Percentiles rank a stretch among this genome's conserved stretches.
These are phyloP conservation scores for Auricularia sp. DNA, from an alignment of 768 basidiomycete genomes.

Conservation along the genomic window DNA sequence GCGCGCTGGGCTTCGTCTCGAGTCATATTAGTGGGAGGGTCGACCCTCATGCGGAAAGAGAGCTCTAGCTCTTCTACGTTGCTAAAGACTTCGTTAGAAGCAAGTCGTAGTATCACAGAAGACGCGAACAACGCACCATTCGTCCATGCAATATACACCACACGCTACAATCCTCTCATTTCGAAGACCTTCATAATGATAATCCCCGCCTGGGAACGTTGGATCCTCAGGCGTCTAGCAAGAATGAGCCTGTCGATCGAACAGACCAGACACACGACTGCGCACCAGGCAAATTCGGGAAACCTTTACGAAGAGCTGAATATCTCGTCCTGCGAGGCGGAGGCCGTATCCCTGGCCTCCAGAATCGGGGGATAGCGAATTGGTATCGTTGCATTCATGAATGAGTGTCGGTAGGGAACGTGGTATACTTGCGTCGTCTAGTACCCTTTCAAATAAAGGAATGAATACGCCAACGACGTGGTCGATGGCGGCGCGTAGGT, in stretches of 20 bases:
- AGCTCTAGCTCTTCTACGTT: neutral
- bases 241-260: neutral
- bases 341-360: slow-evolving; percentile 6
- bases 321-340: slow-evolving; percentile 1
- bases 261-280: neutral
- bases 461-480: slow-evolving; percentile 19
- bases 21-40: neutral
- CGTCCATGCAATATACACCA: neutral
- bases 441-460: slow-evolving; percentile 21
- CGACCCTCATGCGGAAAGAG: neutral
- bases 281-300: neutral
- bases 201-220: neutral
- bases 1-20: slow-evolving; percentile 4
- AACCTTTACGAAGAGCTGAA: slow-evolving; percentile 5
- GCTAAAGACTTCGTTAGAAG: neutral
- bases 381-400: neutral
- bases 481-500: slow-evolving; percentile 3
- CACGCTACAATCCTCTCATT: neutral
- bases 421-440: slow-evolving; percentile 1
- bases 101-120: neutral
- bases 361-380: slow-evolving; percentile 7
- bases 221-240: neutral
- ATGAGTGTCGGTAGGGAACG: neutral
- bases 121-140: neutral
- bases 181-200: neutral